phyloP scores from a whole-genome alignment of 2,329 filamentous ascomycete genomes.

The Diaporthe destruens region DNA sequence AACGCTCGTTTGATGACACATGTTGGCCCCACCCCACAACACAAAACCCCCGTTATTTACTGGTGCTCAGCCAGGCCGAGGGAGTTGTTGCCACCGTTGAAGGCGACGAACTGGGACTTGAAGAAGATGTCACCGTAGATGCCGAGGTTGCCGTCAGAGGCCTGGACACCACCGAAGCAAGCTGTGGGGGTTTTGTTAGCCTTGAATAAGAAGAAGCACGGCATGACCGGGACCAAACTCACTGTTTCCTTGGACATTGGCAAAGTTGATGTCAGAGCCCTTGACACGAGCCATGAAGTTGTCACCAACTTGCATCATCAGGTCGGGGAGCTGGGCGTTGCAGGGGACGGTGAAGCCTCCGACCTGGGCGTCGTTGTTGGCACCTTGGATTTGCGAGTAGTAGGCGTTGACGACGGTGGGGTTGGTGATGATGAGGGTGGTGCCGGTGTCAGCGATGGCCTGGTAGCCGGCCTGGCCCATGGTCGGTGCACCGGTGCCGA shows the following conservation, averaged over 20 bases:
- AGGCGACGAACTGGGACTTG: slow-evolving; percentile 71
- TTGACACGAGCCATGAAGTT: slow-evolving; percentile 68
- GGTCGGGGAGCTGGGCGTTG: slow-evolving; percentile 59
- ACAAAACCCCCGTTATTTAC: background rate
- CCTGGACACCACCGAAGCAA: slow-evolving; percentile 78
- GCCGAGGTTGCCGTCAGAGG: slow-evolving; percentile 66
- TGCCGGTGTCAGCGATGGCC: slow-evolving; percentile 70
- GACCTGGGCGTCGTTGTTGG: slow-evolving; percentile 53
- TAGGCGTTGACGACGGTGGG: slow-evolving; percentile 62
- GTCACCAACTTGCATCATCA: slow-evolving; percentile 68
- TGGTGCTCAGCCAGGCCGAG: slow-evolving; percentile 62
- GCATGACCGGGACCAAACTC: slow-evolving; percentile 46
- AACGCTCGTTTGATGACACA: background rate
- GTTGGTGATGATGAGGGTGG: slow-evolving; percentile 73
- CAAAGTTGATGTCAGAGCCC: slow-evolving; percentile 67
- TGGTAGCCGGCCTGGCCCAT: slow-evolving; percentile 54
- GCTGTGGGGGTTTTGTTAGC: slow-evolving; percentile 49
- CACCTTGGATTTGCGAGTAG: slow-evolving; percentile 61
- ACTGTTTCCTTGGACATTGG: slow-evolving; percentile 63
- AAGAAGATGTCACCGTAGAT: slow-evolving; percentile 75
- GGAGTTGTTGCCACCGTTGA: slow-evolving; percentile 67
- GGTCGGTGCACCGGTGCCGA: slow-evolving; percentile 60
- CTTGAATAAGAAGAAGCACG: background rate
- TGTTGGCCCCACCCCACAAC: background rate
- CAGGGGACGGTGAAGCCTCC: slow-evolving; percentile 64